These are phyloP conservation scores for Termitomyces sp. DNA, from an alignment of 768 basidiomycete genomes.

Conservation along the genomic window DNA sequence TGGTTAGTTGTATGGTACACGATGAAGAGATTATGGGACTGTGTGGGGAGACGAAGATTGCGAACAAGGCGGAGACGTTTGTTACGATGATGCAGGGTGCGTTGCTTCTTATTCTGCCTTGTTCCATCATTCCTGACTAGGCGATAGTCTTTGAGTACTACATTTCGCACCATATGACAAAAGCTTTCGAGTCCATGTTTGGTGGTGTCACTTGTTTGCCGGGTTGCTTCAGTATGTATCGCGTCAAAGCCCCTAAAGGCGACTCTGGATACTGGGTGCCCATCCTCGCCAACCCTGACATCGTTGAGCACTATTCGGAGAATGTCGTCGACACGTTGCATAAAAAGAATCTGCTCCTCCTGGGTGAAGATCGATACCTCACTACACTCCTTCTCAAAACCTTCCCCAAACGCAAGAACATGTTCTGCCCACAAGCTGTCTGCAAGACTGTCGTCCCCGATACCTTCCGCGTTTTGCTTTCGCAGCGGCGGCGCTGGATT, in stretches of 20 bases:
- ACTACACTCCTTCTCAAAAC: conserved; percentile 98
- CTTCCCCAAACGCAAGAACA: conserved; percentile 98
- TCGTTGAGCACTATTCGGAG: conserved; percentile 98
- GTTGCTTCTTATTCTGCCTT: conserved; percentile 20
- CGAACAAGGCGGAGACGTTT: conserved; percentile 97
- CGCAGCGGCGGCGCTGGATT: conserved; percentile 98
- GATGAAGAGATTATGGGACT: conserved; percentile 99
- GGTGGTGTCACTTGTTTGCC: conserved; percentile 99
- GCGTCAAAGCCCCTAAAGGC: conserved; percentile 99
- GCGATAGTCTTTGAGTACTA: conserved; percentile 95
- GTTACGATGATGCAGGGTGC: conserved; percentile 99
- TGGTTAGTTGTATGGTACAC: conserved; percentile 95
- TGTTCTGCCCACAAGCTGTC: conserved; percentile 98
- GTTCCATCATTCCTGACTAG: conserved; percentile 1
- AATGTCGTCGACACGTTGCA: conserved; percentile 99
- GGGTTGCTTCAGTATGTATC: conserved; percentile 99
- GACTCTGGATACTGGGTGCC: conserved; percentile 97
- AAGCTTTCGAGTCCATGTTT: conserved; percentile 99
- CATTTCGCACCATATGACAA: conserved; percentile 98
- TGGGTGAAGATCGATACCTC: conserved; percentile 99
- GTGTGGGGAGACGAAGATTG: conserved; percentile 99
- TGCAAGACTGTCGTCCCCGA: conserved; percentile 99
- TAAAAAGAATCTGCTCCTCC: conserved; percentile 96
- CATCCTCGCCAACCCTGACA: conserved; percentile 96
- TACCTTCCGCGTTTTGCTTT: conserved; percentile 88